These are phyloP conservation scores for Trichophyton simii DNA, from an alignment of 2,329 filamentous ascomycete species.

Conservation along the genomic window DNA sequence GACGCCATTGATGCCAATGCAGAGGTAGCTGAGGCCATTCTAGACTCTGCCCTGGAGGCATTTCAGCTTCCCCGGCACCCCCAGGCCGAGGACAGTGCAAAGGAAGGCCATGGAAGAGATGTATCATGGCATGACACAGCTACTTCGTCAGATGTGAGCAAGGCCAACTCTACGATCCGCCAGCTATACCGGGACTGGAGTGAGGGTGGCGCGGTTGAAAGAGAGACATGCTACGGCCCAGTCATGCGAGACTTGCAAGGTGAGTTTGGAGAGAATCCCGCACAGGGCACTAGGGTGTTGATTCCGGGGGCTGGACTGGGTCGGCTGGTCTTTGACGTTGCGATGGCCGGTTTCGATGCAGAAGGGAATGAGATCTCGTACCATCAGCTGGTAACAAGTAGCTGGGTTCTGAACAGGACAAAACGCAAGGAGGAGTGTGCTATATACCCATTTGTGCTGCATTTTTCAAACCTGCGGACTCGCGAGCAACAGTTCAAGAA, in stretches of 20 bases:
- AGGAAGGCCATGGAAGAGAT: constrained; percentile 18
- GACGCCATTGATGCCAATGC: constrained; percentile 82
- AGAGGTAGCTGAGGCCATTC: constrained; percentile 65
- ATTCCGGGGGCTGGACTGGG: constrained; percentile 85
- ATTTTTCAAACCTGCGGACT: constrained; percentile 72
- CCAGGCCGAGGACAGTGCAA: constrained; percentile 13
- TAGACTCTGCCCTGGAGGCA: constrained; percentile 53
- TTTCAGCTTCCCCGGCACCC: constrained; percentile 45
- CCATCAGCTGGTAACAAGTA: constrained; percentile 82
- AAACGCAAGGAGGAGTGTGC: constrained; percentile 49
- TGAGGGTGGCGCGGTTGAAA: constrained; percentile 58
- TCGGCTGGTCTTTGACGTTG: constrained; percentile 78
- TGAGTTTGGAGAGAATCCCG: constrained; percentile 29
- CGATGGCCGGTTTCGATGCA: constrained; percentile 54
- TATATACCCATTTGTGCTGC: constrained; percentile 74
- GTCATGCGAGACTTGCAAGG: constrained; percentile 53
- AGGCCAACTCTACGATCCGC: constrained; percentile 79
- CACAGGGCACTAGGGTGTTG: constrained; percentile 50
- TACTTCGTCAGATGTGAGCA: constrained; percentile 66
- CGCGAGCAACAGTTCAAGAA: constrained; percentile 62
- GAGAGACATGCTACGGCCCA: constrained; percentile 63
- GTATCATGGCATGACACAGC: constrained; percentile 56
- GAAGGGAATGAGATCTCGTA: constrained; percentile 97
- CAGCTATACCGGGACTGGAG: constrained; percentile 97
- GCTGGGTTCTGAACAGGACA: constrained; percentile 45